Conservation (phyloP, 495 filamentous ascomycete species). For the Daldinia grandis region DNA sequence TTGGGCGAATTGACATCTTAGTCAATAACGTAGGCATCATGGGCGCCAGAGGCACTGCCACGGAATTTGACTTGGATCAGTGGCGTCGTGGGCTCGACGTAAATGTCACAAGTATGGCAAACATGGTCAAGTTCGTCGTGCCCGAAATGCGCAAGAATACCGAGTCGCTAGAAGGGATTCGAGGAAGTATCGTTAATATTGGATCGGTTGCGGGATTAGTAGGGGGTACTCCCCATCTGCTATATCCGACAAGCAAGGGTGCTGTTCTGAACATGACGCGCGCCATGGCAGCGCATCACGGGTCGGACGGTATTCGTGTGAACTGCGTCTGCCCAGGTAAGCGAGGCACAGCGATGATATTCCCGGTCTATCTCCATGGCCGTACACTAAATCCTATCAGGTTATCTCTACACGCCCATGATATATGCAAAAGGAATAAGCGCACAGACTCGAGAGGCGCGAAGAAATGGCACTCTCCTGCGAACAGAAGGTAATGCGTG, state of each 20-base stretch:
- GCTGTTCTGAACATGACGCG: slow-evolving; percentile 67
- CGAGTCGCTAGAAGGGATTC: slow-evolving; percentile 29
- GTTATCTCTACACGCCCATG: slow-evolving; percentile 69
- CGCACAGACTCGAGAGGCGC: slow-evolving; percentile 55
- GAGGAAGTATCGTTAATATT: slow-evolving; percentile 66
- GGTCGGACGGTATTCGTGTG: slow-evolving; percentile 60
- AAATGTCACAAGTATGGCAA: slow-evolving; percentile 68
- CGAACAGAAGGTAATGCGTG: slow-evolving; percentile 63
- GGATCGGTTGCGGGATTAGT: slow-evolving; percentile 63
- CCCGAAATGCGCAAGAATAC: slow-evolving; percentile 62
- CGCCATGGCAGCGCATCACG: slow-evolving; percentile 68
- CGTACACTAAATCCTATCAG: slow-evolving; percentile 14
- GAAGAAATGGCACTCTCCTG: slow-evolving; percentile 60
- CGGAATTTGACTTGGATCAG: slow-evolving; percentile 61
- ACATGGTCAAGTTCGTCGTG: slow-evolving; percentile 63
- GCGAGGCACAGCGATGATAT: not conserved
- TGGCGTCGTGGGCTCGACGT: slow-evolving; percentile 63
- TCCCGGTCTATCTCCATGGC: not conserved
- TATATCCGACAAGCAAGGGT: slow-evolving; percentile 70
- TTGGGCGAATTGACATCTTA: slow-evolving; percentile 63
- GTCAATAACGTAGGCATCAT: slow-evolving; percentile 66
- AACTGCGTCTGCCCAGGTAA: slow-evolving; percentile 68
- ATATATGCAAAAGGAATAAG: slow-evolving; percentile 63
- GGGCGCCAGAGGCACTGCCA: slow-evolving; percentile 62
- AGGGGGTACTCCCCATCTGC: slow-evolving; percentile 65